Evolutionary conservation across 139 green algal species (phyloP).

Genomic region (Coelastrella sp.): DNA sequence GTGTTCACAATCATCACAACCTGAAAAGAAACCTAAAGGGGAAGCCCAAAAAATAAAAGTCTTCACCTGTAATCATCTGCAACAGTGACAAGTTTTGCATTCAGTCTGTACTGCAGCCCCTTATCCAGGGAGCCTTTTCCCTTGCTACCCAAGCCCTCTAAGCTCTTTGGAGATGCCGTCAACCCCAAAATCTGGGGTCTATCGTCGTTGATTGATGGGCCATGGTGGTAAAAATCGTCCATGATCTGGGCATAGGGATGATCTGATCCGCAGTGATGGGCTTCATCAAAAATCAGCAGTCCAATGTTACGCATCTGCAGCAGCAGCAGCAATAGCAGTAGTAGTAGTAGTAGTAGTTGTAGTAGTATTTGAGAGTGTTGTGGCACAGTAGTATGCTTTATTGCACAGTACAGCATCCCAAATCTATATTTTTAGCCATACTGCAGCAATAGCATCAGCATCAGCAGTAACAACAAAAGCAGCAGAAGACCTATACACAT

Average conservation of each 20-base stretch:
- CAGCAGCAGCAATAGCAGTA: background rate
- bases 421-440: no score
- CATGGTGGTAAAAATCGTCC: slow-evolving; percentile 29
- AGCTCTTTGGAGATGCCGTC: slow-evolving; percentile 24
- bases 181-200: slow-evolving; percentile 46
- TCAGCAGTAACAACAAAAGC: background rate
- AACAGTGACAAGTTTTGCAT: slow-evolving; percentile 20
- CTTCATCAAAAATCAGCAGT: slow-evolving; percentile 47
- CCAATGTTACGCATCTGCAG: slow-evolving; percentile 34
- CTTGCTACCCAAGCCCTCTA: background rate
- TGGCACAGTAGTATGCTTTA: no score
- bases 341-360: background rate
- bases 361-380: background rate
- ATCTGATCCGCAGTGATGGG: slow-evolving; percentile 37
- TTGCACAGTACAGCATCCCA: background rate
- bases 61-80: background rate
- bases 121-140: background rate
- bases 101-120: slow-evolving; percentile 21
- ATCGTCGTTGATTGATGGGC: background rate
- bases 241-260: slow-evolving; percentile 50
- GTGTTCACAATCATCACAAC: no score
- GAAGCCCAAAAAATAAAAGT: no score
- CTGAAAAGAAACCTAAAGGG: no score
- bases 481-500: no score
- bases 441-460: no score